These are phyloP conservation scores for Periconia sp. DNA, from an alignment of 2,329 filamentous ascomycete species.

Conservation along the genomic window DNA sequence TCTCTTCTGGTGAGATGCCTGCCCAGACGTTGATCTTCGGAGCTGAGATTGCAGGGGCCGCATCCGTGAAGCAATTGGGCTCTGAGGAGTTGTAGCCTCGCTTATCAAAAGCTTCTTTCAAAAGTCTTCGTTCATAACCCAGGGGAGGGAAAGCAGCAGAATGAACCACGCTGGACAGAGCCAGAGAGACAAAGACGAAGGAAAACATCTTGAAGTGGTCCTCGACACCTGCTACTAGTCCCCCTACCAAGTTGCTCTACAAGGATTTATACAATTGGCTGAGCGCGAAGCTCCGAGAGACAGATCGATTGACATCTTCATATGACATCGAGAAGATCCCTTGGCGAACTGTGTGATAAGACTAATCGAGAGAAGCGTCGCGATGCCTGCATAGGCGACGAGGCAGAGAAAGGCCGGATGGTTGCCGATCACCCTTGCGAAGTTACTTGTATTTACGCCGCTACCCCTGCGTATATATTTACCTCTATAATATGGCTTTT, in stretches of 20 bases:
- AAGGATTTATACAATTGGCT: no score
- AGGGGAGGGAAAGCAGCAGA: constrained; percentile 24
- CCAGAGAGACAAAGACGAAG: constrained; percentile 2
- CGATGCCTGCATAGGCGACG: not conserved
- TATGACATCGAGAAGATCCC: constrained; percentile 4
- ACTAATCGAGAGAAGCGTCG: not conserved
- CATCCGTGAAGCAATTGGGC: constrained; percentile 17
- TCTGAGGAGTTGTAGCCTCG: constrained; percentile 17
- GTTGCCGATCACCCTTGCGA: not conserved
- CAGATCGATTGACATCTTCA: constrained; percentile 1
- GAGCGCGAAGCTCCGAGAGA: constrained; percentile 4
- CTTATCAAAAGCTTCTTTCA: constrained; percentile 25
- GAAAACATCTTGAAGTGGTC: constrained; percentile 5
- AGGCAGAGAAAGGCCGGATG: not conserved
- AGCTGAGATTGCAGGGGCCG: constrained; percentile 28
- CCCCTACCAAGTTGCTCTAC: no score
- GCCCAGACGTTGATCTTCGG: constrained; percentile 52
- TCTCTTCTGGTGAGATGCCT: constrained; percentile 51
- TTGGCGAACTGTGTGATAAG: constrained; percentile 3
- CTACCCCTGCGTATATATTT: not conserved
- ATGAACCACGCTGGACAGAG: not conserved
- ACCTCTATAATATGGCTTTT: not conserved
- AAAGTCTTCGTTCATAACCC: constrained; percentile 27
- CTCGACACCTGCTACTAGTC: no score
- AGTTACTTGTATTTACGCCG: no score